A percentile compares a stretch with the other conserved stretches of the same genome.
Conservation (phyloP, 2,329 filamentous ascomycete genomes). For the Tolypocladium album region DNA sequence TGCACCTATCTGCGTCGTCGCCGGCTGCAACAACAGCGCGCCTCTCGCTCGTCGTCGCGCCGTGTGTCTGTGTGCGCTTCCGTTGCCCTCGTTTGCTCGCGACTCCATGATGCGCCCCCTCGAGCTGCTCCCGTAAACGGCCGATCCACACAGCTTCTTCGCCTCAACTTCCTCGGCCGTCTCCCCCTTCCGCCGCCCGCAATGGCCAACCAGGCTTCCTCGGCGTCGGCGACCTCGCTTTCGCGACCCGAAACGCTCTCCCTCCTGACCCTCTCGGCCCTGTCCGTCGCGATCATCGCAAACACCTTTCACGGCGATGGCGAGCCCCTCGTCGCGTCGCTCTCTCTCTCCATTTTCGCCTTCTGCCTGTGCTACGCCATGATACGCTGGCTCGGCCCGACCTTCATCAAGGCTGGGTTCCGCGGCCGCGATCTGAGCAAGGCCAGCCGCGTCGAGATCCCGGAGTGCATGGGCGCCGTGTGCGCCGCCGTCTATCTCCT, state of each 20-base stretch:
- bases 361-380: constrained; percentile 75
- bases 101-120: background rate
- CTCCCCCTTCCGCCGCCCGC: background rate
- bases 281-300: constrained; percentile 61
- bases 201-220: constrained; percentile 16
- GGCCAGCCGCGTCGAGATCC: constrained; percentile 59
- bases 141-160: background rate
- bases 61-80: background rate
- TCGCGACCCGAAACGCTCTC: constrained; percentile 41
- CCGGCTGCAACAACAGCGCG: background rate
- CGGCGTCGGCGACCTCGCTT: constrained; percentile 25
- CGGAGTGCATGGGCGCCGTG: constrained; percentile 92
- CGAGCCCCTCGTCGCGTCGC: constrained; percentile 77
- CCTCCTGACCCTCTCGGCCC: constrained; percentile 53
- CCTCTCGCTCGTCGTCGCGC: background rate
- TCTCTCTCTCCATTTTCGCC: constrained; percentile 76
- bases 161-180: background rate
- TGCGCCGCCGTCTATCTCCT: constrained; percentile 89
- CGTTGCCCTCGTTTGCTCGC: background rate
- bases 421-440: constrained; percentile 84
- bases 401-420: constrained; percentile 79
- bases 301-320: constrained; percentile 80
- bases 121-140: background rate
- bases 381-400: constrained; percentile 85
- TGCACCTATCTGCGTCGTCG: background rate